Base-by-base conservation (phyloP, 2,329 filamentous ascomycete species). In the Trichoderma aggressivum region DNA sequence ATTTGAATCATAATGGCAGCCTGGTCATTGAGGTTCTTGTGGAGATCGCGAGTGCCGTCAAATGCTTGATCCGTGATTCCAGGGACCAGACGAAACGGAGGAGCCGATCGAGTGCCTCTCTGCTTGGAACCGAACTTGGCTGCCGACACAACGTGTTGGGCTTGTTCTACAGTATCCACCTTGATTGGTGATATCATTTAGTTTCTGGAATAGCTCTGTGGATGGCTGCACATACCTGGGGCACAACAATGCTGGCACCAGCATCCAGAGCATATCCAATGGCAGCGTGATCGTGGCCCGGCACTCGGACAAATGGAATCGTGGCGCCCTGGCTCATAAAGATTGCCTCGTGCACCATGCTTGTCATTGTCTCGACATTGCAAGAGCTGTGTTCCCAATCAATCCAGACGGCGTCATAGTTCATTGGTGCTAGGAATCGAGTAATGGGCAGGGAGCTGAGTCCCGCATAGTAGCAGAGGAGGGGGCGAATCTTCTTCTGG, bases 1-100 rank as follows among this genome's bases (percentile, higher is more conserved):
- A 86, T 83, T 75, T 86, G 84, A 61, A 86, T 83, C 77, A 85
- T 82, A 71, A 86, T 76, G 58, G 84, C 84, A 1, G 84, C 83
- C 75, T 85, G 84, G 64, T 82, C 75, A 75, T 86, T 86, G 28
- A 84, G 64, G 72, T 80, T 82, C 71, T 81, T 75, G 72, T 80
- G 79, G 10, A 85, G 70, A 39, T 81, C 78, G 3, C 76, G 71
- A 16, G 71, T 71, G 10, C 78, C 70, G 65, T 84, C 78, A 50
- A 74, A 75, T 18, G 79, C 70, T 3, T 34, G 75, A 74, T 85
- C 83, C 0, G 82, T 82, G 34, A 85, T 18, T 32, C 79, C 80
- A 0, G 80, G 80, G 3, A 85, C 34, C 16, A 80, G 76, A 3
- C 84, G 80, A 66, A 81, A 83, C 0, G 84, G 84, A 7, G 84